These are phyloP conservation scores for Maudiozyma serrabonitensis DNA, from an alignment of 805 yeast genomes.

Conservation along the genomic window DNA sequence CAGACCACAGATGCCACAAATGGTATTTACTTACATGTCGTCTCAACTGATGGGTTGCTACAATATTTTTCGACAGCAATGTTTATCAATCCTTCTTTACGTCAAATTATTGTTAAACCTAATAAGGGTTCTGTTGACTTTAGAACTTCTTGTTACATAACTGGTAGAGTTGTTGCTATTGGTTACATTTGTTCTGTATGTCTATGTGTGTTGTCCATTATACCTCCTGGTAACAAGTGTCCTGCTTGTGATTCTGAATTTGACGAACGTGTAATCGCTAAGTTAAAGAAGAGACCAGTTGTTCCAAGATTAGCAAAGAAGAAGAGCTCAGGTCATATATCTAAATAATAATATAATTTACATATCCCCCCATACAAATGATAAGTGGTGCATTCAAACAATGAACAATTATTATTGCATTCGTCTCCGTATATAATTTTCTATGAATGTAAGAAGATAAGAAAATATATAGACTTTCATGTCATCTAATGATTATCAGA, in stretches of 20 bases:
- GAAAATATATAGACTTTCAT: too few species aligned
- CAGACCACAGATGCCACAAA: slow-evolving; percentile 94
- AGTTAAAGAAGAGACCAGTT: slow-evolving; percentile 38
- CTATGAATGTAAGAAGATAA: too few species aligned
- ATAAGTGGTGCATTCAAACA: too few species aligned
- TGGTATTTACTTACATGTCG: slow-evolving; percentile 71
- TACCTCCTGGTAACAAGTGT: slow-evolving; percentile 61
- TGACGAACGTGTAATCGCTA: slow-evolving; percentile 51
- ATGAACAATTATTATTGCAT: too few species aligned
- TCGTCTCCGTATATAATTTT: too few species aligned
- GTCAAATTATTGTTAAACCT: slow-evolving; percentile 71
- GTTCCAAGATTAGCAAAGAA: slow-evolving; percentile 10
- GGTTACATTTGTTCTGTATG: slow-evolving; percentile 96
- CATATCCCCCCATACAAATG: too few species aligned
- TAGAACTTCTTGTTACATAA: slow-evolving; percentile 85
- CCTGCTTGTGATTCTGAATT: slow-evolving; percentile 81
- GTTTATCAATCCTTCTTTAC: slow-evolving; percentile 74
- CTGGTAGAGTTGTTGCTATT: slow-evolving; percentile 83
- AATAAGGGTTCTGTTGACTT: slow-evolving; percentile 82
- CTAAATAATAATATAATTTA: neutral
- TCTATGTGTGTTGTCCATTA: slow-evolving; percentile 58
- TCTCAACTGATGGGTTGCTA: slow-evolving; percentile 63
- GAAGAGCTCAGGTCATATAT: slow-evolving; percentile 1
- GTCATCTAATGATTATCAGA: too few species aligned
- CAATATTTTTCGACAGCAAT: slow-evolving; percentile 78